These are phyloP conservation scores for Mortierella polycephala DNA, from an alignment of 371 early-diverging fungal species.

Conservation along the genomic window DNA sequence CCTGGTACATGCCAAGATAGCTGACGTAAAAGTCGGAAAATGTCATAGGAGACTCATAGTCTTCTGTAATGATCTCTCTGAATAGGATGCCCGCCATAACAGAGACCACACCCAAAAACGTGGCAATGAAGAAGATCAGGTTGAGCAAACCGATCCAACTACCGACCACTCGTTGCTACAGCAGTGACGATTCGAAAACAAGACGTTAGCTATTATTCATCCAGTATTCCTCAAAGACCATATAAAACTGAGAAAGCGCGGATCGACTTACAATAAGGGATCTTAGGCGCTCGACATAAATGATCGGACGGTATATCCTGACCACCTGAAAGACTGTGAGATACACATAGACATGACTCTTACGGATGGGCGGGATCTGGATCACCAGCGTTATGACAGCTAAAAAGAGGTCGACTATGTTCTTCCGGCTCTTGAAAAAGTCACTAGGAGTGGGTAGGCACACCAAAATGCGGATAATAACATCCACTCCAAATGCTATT, in stretches of 20 bases:
- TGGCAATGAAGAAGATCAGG: conserved; percentile 70
- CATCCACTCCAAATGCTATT: conserved; percentile 65
- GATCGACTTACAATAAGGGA: conserved; percentile 59
- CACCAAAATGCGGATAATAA: conserved; percentile 59
- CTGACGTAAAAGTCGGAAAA: conserved; percentile 73
- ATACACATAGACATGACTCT: conserved; percentile 62
- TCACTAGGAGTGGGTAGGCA: conserved; percentile 52
- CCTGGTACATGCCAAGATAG: conserved; percentile 71
- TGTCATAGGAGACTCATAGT: conserved; percentile 51
- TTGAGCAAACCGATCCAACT: conserved; percentile 70
- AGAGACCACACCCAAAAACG: conserved; percentile 64
- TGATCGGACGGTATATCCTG: conserved; percentile 68
- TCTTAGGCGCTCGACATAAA: conserved; percentile 66
- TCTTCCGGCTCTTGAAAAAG: conserved; percentile 63
- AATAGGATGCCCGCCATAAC: conserved; percentile 67
- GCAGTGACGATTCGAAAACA: neutral
- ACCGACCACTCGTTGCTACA: conserved; percentile 67
- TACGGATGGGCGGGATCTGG: conserved; percentile 62
- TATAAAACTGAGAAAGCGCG: neutral
- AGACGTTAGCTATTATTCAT: neutral
- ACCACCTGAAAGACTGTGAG: conserved; percentile 72
- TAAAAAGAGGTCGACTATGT: conserved; percentile 63
- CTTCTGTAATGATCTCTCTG: conserved; percentile 38
- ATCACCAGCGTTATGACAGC: conserved; percentile 65
- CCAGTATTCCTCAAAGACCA: too few species aligned